phyloP scores from a whole-genome alignment of 495 filamentous ascomycete genomes.

The Annulohypoxylon moriforme region DNA sequence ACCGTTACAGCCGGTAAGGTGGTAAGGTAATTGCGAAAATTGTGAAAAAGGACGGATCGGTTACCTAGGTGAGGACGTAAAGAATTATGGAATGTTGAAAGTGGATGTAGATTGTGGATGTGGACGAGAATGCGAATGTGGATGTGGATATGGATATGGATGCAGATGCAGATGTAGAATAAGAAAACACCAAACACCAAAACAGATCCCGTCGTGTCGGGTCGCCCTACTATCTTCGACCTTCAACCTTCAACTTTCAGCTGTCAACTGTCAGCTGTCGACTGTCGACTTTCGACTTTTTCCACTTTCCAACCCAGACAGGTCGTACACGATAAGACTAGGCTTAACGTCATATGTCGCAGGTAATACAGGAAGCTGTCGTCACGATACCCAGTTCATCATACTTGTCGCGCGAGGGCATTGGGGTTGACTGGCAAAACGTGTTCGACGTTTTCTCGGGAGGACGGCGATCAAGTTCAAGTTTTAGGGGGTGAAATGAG shows the following conservation, averaged over 20 bases:
- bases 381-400: constrained; percentile 26
- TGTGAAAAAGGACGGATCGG: background rate
- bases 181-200: constrained; percentile 29
- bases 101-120: background rate
- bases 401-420: constrained; percentile 32
- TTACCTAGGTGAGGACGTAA: constrained; percentile 10
- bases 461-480: constrained; percentile 28
- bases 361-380: constrained; percentile 8
- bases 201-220: constrained; percentile 16
- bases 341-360: constrained; percentile 36
- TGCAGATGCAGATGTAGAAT: background rate
- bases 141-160: background rate
- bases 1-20: background rate
- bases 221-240: background rate
- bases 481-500: constrained; percentile 42
- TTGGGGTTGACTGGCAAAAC: constrained; percentile 23
- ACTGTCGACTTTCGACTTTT: constrained; percentile 18
- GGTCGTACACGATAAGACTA: constrained; percentile 10
- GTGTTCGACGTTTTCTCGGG: constrained; percentile 6
- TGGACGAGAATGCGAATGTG: constrained; percentile 1
- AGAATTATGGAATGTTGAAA: background rate
- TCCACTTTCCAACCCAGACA: constrained; percentile 28
- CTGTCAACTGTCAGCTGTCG: no score
- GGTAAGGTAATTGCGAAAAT: background rate
- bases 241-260: constrained; percentile 13